A percentile compares a stretch with the other conserved stretches of the same genome.
These are phyloP conservation scores for Verticillium dahliae DNA, from an alignment of 2,329 filamentous ascomycete genomes.

Conservation along the genomic window DNA sequence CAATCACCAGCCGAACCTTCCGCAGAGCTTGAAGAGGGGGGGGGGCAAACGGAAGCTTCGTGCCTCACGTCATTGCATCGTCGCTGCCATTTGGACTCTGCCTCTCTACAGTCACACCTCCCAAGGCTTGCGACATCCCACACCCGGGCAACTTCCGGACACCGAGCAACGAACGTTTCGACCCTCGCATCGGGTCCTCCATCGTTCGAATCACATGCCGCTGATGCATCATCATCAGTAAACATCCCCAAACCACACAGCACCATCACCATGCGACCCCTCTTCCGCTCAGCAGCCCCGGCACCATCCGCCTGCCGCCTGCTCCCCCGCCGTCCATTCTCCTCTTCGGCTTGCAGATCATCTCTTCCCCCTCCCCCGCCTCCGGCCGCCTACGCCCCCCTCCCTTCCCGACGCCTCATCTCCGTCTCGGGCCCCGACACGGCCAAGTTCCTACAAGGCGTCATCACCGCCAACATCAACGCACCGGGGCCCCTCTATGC, in stretches of 20 bases:
- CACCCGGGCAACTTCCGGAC: background rate
- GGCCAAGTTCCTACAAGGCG: slow-evolving; percentile 78
- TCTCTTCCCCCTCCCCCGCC: slow-evolving; percentile 26
- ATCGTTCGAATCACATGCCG: background rate
- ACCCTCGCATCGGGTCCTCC: too few species aligned
- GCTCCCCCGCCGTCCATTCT: slow-evolving; percentile 17
- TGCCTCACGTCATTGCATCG: background rate
- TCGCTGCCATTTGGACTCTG: background rate
- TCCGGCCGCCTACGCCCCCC: slow-evolving; percentile 40
- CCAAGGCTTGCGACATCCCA: background rate
- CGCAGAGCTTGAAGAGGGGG: background rate
- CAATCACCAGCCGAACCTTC: background rate
- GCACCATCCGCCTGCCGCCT: background rate
- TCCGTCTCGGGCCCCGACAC: slow-evolving; percentile 74
- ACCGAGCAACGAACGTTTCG: background rate
- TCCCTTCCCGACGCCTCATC: slow-evolving; percentile 73
- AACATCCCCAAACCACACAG: background rate
- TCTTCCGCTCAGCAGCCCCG: background rate
- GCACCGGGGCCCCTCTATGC: slow-evolving; percentile 56
- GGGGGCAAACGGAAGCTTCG: background rate
- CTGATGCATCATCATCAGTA: background rate
- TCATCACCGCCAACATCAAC: slow-evolving; percentile 67
- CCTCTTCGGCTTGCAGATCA: slow-evolving; percentile 13
- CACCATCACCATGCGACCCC: background rate
- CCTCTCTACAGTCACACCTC: background rate